These are phyloP conservation scores for Colletotrichum euphorbiae DNA, from an alignment of 2,329 filamentous ascomycete species.

Conservation along the genomic window DNA sequence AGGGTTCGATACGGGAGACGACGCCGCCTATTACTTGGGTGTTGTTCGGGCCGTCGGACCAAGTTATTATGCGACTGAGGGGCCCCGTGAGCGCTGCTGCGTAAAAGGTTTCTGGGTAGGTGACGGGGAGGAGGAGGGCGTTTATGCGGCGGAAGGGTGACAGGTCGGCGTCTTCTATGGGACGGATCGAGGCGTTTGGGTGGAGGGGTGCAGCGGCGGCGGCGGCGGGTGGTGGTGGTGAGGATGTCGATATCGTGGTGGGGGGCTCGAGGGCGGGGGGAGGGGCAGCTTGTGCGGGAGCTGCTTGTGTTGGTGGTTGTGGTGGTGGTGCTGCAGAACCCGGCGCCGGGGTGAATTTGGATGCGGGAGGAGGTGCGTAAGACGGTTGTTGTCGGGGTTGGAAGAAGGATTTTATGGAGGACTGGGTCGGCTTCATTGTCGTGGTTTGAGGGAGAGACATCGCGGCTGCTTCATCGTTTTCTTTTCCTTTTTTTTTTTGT, in stretches of 20 bases:
- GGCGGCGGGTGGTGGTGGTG: constrained; percentile 45
- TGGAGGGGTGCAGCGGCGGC: constrained; percentile 50
- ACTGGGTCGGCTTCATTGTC: constrained; percentile 55
- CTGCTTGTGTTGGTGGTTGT: constrained; percentile 44
- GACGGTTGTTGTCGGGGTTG: constrained; percentile 57
- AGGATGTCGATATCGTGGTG: constrained; percentile 49
- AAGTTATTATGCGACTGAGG: constrained; percentile 71
- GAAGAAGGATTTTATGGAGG: constrained; percentile 74
- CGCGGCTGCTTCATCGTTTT: constrained; percentile 48
- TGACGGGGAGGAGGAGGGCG: constrained; percentile 71
- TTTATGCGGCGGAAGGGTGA: constrained; percentile 73
- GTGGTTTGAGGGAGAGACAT: constrained; percentile 55
- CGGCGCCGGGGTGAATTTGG: constrained; percentile 49
- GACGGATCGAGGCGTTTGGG: constrained; percentile 64
- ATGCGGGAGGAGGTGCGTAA: constrained; percentile 55
- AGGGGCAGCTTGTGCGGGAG: constrained; percentile 28
- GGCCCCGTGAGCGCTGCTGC: constrained; percentile 61
- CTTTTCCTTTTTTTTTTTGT: not conserved
- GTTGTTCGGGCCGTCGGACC: constrained; percentile 55
- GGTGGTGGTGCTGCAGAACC: constrained; percentile 44
- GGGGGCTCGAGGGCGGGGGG: constrained; percentile 47
- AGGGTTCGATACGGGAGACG: constrained; percentile 71
- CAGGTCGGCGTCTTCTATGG: constrained; percentile 63
- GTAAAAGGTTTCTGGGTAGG: constrained; percentile 75
- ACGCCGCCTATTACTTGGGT: constrained; percentile 68